Conservation (phyloP, 2,329 filamentous ascomycete species). For the Aspergillus sp. region DNA sequence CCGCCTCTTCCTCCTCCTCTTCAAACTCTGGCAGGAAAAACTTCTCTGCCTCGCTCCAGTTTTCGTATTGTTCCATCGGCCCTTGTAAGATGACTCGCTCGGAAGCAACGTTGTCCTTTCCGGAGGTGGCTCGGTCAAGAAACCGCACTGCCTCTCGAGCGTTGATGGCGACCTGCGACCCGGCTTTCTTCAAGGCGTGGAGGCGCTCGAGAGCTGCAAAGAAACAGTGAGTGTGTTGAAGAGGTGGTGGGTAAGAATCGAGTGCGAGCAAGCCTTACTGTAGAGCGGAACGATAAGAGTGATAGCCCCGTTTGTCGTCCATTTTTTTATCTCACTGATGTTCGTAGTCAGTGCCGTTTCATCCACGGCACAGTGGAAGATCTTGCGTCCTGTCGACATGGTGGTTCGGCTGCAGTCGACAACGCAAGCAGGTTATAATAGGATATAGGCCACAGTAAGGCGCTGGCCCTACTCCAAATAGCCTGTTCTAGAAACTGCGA, state of each 20-base stretch:
- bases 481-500: conserved; percentile 37
- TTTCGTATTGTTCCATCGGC: conserved; percentile 54
- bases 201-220: conserved; percentile 51
- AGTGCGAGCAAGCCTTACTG: conserved; percentile 43
- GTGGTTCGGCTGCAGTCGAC: conserved; percentile 25
- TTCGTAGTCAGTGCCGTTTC: conserved; percentile 57
- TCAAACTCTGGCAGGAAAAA: conserved; percentile 51
- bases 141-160: conserved; percentile 57
- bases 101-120: conserved; percentile 48
- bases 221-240: conserved; percentile 18
- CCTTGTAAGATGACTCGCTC: conserved; percentile 53
- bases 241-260: neutral
- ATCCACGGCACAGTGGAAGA: conserved; percentile 58
- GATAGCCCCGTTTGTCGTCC: conserved; percentile 54
- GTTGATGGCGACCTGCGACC: conserved; percentile 54
- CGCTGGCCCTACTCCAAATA: conserved; percentile 35
- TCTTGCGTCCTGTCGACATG: conserved; percentile 50
- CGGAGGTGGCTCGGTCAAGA: conserved; percentile 55
- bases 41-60: conserved; percentile 52
- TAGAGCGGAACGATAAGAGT: conserved; percentile 57
- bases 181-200: conserved; percentile 49
- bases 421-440: conserved; percentile 22
- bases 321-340: conserved; percentile 58
- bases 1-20: conserved; percentile 42
- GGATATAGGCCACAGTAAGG: conserved; percentile 18